Evolutionary conservation across 352 stramenopile species (phyloP), one percentile per base, ranked within the genome.

Genomic region (Lagenidium sp.): DNA sequence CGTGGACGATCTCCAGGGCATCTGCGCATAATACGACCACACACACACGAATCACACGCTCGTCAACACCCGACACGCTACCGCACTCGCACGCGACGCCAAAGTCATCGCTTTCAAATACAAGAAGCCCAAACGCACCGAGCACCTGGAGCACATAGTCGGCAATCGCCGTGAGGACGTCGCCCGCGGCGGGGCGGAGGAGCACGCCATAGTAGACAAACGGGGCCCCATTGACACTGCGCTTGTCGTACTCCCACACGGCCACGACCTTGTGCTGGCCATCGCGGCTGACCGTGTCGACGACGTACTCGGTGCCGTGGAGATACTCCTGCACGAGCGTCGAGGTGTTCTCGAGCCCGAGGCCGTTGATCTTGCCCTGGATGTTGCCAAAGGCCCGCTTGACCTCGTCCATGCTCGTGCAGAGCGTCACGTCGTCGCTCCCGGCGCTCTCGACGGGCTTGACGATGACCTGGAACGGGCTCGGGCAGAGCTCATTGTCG

Each of bases 171-270:
- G 64, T 67, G 41, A 87, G 48, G 15, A 80, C 41, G 4, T 63
- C 60, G 2, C 60, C 73, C 0, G 65, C 57, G 4, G 74, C 68
- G 0, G 71, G 57, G 22, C 78, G 77, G 34, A 94, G 53, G 16
- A 82, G 29, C 2, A 88, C 96, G 30, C 81, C 85, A 63, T 85
- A 97, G 66, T 98, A 98, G 7, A 98, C 94, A 63, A 98, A 98
- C 16, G 88, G 84, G 29, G 85, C 85, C 32, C 62, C 68, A 57
- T 98, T 98, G 23, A 93, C 79, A 4, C 66, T 64, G 41, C 95
- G 73, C 73, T 98, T 98, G 66, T 98, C 95, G 58, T 98, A 98
- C 58, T 95, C 82, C 95, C 95, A 99, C 6, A 98, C 64, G 4
- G 94, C 95, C 24, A 96, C 86, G 26, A 98, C 80, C 50, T 98